Evolutionary conservation across 768 basidiomycete genomes (phyloP).

Genomic region (Lactarius deliciosus): DNA sequence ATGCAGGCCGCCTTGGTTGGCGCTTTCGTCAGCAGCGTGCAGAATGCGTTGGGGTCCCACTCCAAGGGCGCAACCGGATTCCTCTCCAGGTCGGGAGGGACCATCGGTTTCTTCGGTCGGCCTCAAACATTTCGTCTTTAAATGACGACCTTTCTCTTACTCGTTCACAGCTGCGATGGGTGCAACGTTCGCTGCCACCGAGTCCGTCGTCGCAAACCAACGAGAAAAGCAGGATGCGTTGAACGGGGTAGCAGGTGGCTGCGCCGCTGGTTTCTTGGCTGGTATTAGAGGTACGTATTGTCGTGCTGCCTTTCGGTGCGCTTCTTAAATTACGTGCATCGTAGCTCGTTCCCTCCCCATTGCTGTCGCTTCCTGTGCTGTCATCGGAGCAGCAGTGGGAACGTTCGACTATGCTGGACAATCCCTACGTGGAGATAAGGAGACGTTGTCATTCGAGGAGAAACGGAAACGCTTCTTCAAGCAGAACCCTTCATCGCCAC

Average conservation of each 20-base stretch:
- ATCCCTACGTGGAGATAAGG: constrained; percentile 46
- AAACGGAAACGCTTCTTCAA: constrained; percentile 84
- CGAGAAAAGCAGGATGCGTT: constrained; percentile 75
- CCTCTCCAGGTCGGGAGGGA: constrained; percentile 81
- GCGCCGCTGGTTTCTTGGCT: constrained; percentile 90
- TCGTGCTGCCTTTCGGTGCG: not conserved
- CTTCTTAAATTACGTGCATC: constrained; percentile 25
- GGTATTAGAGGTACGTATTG: constrained; percentile 69
- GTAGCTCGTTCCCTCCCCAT: constrained; percentile 81
- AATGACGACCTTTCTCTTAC: not conserved
- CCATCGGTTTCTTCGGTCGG: constrained; percentile 90
- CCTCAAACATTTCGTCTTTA: constrained; percentile 14
- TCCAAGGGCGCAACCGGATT: constrained; percentile 81
- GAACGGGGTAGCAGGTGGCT: constrained; percentile 84
- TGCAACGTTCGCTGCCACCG: constrained; percentile 79
- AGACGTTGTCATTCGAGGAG: constrained; percentile 56
- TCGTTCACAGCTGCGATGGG: constrained; percentile 76
- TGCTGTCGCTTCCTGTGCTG: constrained; percentile 74
- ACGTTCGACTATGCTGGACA: constrained; percentile 78
- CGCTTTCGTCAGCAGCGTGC: constrained; percentile 66
- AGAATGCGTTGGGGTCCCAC: constrained; percentile 80
- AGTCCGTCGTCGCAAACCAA: constrained; percentile 77
- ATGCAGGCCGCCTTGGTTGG: constrained; percentile 68
- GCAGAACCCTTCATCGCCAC: constrained; percentile 48
- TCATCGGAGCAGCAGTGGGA: constrained; percentile 78